These are phyloP conservation scores for Apium graveolens DNA, from an alignment of 129 eudicot genomes.

Conservation along the genomic window DNA sequence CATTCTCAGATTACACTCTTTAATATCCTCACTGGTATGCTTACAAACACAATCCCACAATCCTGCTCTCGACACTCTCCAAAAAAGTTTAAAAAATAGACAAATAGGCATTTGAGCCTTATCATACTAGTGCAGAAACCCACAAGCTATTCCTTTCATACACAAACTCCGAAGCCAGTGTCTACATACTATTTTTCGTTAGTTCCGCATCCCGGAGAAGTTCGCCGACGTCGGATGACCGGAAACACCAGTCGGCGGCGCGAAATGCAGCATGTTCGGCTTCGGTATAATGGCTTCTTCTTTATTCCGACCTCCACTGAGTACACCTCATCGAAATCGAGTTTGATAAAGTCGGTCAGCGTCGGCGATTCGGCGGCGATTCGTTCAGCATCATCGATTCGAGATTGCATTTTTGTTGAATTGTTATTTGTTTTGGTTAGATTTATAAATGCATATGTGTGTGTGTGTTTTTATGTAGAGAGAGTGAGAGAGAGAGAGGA, in stretches of 20 bases:
- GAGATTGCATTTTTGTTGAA: constrained; percentile 31
- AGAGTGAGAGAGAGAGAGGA: constrained; percentile 2
- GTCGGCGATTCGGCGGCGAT: constrained; percentile 61
- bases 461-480: not conserved
- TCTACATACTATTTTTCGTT: constrained; percentile 93
- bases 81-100: constrained; percentile 57
- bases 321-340: constrained; percentile 38
- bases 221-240: constrained; percentile 23
- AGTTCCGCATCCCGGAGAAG: constrained; percentile 55
- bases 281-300: constrained; percentile 91
- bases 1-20: constrained; percentile 97
- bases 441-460: not conserved
- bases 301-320: constrained; percentile 92
- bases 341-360: constrained; percentile 45
- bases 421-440: not conserved
- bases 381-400: constrained; percentile 30
- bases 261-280: constrained; percentile 39
- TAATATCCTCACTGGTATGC: constrained; percentile 94
- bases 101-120: constrained; percentile 95
- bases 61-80: constrained; percentile 99
- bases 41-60: constrained; percentile 92
- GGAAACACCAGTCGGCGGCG: constrained; percentile 23
- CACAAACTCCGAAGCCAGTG: constrained; percentile 97
- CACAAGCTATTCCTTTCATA: constrained; percentile 97
- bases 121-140: constrained; percentile 92